Evolutionary conservation across 192 early-diverging fungal genomes (phyloP), one percentile per base, ranked within the genome.

Genomic region (Umbelopsis sp.): DNA sequence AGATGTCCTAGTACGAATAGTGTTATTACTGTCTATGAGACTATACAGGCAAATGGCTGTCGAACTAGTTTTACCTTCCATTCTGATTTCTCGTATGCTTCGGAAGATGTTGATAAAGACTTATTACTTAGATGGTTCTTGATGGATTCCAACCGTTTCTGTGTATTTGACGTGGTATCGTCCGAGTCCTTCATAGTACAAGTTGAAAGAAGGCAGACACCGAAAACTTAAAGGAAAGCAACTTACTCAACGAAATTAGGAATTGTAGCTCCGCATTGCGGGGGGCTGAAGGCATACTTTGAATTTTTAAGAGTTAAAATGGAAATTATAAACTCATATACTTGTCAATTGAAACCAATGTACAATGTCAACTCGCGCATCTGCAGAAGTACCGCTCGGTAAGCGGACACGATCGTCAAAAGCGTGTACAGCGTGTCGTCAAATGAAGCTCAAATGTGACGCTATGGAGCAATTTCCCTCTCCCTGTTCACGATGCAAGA

Each of bases 81-180:
- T 47, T 77, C 75, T 27, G 75, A 77, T 65, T 72, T 72, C 33
- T 77, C 75, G 10, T 69, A 45, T 2, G 75, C 71, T 69, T 71
- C 66, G 4, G 72, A 71, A 25, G 55, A 35, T 1, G 30, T 33
- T 2, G 30, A 15, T 1, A 1, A 12, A 18, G 11, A 2, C 33
- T 61, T 5, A 1, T 15, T 25, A 35, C 12, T n/a, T 2, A 61
- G 27, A 35, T 61, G 55, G 5, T 61, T 35, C 13, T 61, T 61
- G 18, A 61, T 61, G 15, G 27, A 61, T 16, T 33, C 30, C 18
- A 61, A n/a, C 4, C 55, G 55, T 6, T 30, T 61, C 2, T 3
- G 12, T 11, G 27, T 7, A 5, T 35, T 18, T 18, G 27, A 4
- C 8, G 6, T 15, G 4, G 4, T 61, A 18, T 37, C 13, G 9